Evolutionary conservation across 225 moss, liverwort and hornwort species (phyloP), one percentile per base, ranked within the genome.

Genomic region (Bryum argenteum): DNA sequence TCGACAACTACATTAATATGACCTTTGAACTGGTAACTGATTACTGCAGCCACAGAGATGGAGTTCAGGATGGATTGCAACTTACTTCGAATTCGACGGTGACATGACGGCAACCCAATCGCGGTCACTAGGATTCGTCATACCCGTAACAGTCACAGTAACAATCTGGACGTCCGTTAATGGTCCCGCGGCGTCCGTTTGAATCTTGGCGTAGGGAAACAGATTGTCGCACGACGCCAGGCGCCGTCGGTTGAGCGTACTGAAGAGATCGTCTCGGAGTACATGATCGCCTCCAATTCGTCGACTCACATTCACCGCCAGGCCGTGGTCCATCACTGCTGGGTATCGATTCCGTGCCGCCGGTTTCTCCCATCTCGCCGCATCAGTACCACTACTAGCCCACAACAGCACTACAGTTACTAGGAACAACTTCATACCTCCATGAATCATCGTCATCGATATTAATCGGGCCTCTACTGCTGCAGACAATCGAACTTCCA

Each of bases 81-180:
- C 45, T 47, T 48, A 86, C 89, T 17, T 72, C 41, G 79, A 42
- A 39, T 78, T 72, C 11, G 86, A 72, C 8, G 89, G 89, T 22
- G 89, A 86, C 50, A 89, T 7, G 8, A 89, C 72, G 14, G 73
- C 89, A 8, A 89, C 77, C 83, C 83, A 89, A 20, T 86, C 72
- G 0, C 2, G 8, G 1, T 44, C 67, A 26, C 43, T 77, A 1
- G 89, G 89, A 21, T 21, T 33, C 1, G 13, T 1, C 1, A 86
- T 61, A 15, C 89, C 89, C 15, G 68, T 80, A 58, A 89, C 86
- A 16, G 83, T 86, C 64, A 89, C 89, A 3, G 77, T 83, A 3
- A 89, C 81, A 17, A 47, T 77, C 63, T 89, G 86, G 39, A 89
- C 86, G 51, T 89, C 86, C 18, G 80, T 73, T 40, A 89, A 51